Conservation (phyloP, 2,329 filamentous ascomycete species). For the Aspergillus glaucus region DNA sequence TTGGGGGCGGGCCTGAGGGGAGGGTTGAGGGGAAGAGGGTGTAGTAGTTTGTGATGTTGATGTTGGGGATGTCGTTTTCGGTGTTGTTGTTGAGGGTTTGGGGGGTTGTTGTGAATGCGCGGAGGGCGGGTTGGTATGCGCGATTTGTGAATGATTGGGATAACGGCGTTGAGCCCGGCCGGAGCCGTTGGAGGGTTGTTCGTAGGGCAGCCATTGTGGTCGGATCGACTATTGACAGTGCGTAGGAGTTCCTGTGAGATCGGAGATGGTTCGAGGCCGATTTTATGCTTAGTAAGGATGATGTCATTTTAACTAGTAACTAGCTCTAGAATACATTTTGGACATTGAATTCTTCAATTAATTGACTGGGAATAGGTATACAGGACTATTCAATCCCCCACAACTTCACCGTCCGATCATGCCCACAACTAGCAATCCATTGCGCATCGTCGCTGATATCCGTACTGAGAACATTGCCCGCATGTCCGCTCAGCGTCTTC, state of each 20-base stretch:
- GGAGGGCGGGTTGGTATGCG: slow-evolving; percentile 1
- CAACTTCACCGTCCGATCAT: slow-evolving; percentile 91
- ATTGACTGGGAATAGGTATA: too few species aligned
- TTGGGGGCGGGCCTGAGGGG: slow-evolving; percentile 69
- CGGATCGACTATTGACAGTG: not conserved
- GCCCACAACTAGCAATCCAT: slow-evolving; percentile 92
- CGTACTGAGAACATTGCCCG: slow-evolving; percentile 82
- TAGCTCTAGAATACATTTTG: not conserved
- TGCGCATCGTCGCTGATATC: slow-evolving; percentile 79
- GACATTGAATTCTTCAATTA: too few species aligned
- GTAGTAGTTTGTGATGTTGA: slow-evolving; percentile 61
- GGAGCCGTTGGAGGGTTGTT: not conserved
- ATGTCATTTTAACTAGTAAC: not conserved
- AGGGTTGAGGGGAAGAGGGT: slow-evolving; percentile 79
- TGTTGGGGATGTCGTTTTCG: slow-evolving; percentile 10
- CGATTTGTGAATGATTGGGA: not conserved
- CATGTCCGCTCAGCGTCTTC: slow-evolving; percentile 83
- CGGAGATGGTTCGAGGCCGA: too few species aligned
- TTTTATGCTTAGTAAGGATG: not conserved
- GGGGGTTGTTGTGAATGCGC: not conserved
- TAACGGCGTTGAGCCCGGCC: too few species aligned
- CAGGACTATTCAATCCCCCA: slow-evolving; percentile 74
- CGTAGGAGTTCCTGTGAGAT: too few species aligned
- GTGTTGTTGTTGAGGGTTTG: slow-evolving; percentile 7
- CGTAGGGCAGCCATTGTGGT: not conserved